Conservation (phyloP, 2,329 filamentous ascomycete genomes). For the Diaporthe capsici region DNA sequence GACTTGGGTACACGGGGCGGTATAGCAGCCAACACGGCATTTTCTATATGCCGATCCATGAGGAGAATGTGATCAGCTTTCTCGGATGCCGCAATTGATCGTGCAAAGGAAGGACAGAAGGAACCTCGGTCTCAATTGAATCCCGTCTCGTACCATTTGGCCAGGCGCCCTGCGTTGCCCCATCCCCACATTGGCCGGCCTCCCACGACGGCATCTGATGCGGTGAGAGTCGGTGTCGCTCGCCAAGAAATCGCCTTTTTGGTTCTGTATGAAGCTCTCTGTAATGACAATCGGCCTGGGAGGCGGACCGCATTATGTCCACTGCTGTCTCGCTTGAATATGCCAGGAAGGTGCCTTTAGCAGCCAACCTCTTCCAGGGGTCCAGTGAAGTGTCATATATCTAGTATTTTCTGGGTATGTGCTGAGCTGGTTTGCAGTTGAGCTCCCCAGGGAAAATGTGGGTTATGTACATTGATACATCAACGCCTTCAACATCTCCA, state of each 20-base stretch:
- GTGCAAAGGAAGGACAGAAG: not conserved
- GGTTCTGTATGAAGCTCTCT: not conserved
- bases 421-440: not conserved
- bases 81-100: not conserved
- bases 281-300: not conserved
- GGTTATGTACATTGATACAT: conserved; percentile 27
- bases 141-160: not conserved
- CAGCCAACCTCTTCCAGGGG: not conserved
- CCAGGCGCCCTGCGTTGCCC: not conserved
- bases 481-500: conserved; percentile 1
- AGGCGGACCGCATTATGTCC: not conserved
- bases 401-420: conserved; percentile 16
- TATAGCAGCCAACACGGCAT: not conserved
- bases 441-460: not conserved
- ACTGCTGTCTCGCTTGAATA: not conserved
- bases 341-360: not conserved
- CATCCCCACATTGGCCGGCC: not conserved
- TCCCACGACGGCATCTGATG: not conserved
- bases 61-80: not conserved
- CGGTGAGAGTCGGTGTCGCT: not conserved
- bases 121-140: not conserved
- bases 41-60: not conserved
- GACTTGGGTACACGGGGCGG: not conserved
- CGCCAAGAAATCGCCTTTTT: not conserved
- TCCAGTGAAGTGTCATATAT: not conserved